Conservation (phyloP, 2,329 filamentous ascomycete species). For the Epichloe sp. region DNA sequence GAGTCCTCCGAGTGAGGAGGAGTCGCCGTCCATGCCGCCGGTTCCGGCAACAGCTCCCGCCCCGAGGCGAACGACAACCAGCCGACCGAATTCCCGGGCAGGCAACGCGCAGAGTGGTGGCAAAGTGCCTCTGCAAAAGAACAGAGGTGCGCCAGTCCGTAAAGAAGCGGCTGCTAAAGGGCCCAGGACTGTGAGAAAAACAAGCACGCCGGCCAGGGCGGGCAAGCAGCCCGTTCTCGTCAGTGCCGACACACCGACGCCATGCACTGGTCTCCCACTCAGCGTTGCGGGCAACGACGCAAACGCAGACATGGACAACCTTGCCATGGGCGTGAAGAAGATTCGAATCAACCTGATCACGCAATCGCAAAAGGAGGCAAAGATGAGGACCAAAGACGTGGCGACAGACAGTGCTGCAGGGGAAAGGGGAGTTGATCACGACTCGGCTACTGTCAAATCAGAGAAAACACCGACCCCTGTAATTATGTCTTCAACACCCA, state of each 20-base stretch:
- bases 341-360: constrained; percentile 50
- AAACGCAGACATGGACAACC: constrained; percentile 35
- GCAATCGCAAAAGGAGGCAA: constrained; percentile 43
- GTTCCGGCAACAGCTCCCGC: constrained; percentile 2
- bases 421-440: not conserved
- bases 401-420: not conserved
- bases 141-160: constrained; percentile 33
- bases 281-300: constrained; percentile 5
- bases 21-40: constrained; percentile 3
- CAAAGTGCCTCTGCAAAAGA: constrained; percentile 44
- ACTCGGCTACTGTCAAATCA: not conserved
- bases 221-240: constrained; percentile 7
- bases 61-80: constrained; percentile 22
- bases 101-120: constrained; percentile 25
- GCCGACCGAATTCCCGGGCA: constrained; percentile 6
- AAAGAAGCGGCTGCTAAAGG: constrained; percentile 24
- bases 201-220: constrained; percentile 12
- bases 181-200: constrained; percentile 25
- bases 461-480: not conserved
- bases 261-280: constrained; percentile 3
- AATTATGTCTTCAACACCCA: not conserved
- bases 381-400: constrained; percentile 18
- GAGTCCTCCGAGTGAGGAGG: constrained; percentile 11
- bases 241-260: constrained; percentile 7
- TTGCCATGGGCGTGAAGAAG: constrained; percentile 47